Evolutionary conservation across 345 rosid genomes (phyloP).

Genomic region (Dovyalis caffra): DNA sequence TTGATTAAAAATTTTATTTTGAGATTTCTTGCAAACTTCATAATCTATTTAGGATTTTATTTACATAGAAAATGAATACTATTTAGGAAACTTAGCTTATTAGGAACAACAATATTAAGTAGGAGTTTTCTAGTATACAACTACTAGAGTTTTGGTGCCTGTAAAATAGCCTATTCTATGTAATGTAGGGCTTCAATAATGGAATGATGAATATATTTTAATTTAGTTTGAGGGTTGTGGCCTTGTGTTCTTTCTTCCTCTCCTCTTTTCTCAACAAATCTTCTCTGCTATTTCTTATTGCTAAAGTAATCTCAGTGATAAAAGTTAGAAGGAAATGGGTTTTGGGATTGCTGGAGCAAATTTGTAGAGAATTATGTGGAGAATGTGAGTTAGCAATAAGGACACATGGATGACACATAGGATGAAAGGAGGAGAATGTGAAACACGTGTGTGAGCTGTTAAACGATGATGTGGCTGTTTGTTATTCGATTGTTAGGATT

Average conservation of each 20-base stretch:
- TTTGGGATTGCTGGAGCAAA: no score
- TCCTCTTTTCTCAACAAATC: background rate
- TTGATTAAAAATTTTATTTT: no score
- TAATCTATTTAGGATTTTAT: background rate
- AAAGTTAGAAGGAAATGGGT: no score
- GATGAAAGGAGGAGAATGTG: no score
- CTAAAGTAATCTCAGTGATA: no score
- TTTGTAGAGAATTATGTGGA: no score
- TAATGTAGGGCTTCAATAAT: background rate
- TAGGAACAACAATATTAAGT: background rate
- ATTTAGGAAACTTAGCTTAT: background rate
- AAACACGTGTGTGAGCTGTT: no score
- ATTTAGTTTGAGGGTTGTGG: background rate
- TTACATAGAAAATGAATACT: background rate
- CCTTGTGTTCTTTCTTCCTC: background rate
- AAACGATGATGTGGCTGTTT: no score
- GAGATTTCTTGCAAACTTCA: background rate
- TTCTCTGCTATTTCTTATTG: background rate
- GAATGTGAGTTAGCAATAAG: no score
- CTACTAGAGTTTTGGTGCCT: background rate
- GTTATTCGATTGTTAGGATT: no score
- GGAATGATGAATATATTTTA: background rate
- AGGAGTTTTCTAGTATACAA: background rate
- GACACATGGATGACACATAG: no score
- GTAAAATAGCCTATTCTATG: background rate